These are phyloP conservation scores for Aspergillus ochraceus DNA, from an alignment of 2,329 filamentous ascomycete species.

Conservation along the genomic window DNA sequence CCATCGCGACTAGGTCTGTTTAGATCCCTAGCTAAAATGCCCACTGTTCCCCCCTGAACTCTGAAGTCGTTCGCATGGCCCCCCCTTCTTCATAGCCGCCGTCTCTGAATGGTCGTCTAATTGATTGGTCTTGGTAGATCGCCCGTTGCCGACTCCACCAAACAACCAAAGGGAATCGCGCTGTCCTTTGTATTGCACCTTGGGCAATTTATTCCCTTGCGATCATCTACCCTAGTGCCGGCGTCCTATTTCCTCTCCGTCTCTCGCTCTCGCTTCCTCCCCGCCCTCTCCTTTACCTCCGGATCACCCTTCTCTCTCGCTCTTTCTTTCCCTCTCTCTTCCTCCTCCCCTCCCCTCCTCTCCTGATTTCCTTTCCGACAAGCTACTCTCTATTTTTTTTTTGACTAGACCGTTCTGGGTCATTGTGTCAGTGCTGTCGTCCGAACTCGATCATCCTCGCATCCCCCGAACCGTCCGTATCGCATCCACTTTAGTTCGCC, in stretches of 20 bases:
- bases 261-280: neutral
- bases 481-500: neutral
- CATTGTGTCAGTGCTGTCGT: neutral
- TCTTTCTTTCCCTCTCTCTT: neutral
- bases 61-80: conserved; percentile 14
- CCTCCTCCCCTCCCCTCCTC: neutral
- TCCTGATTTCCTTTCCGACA: neutral
- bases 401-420: neutral
- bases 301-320: neutral
- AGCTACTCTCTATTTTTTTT: neutral
- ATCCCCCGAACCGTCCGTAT: neutral
- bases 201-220: neutral
- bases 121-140: conserved; percentile 28
- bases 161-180: conserved; percentile 22
- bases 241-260: neutral
- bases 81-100: conserved; percentile 13
- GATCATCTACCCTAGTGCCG: conserved; percentile 1
- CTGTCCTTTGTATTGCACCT: conserved; percentile 5
- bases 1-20: conserved; percentile 9
- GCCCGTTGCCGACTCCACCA: conserved; percentile 23
- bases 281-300: neutral
- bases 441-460: neutral
- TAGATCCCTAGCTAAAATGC: conserved; percentile 4
- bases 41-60: conserved; percentile 7
- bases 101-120: conserved; percentile 21